Conservation (phyloP, 345 rosid species). For the Salix dunnii region DNA sequence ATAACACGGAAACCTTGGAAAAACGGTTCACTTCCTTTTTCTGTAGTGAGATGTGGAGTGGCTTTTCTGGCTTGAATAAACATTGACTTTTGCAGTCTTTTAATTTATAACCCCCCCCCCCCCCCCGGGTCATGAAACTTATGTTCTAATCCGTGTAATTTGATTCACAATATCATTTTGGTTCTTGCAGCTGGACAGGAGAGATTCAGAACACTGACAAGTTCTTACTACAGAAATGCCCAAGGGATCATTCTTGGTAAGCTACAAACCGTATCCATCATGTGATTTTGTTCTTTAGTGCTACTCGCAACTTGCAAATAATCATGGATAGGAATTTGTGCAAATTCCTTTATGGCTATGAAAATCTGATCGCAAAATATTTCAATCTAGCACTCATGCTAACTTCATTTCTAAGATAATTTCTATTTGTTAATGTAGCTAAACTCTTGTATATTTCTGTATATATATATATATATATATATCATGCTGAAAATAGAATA, state of each 20-base stretch:
- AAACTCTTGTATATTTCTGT: background rate
- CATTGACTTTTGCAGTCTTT: background rate
- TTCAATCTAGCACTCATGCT: background rate
- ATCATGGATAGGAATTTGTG: background rate
- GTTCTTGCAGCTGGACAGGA: constrained; percentile 92
- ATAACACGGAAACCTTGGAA: background rate
- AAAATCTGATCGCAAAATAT: background rate
- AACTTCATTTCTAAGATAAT: background rate
- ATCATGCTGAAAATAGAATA: background rate
- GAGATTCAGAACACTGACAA: constrained; percentile 84
- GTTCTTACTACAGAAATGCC: constrained; percentile 90
- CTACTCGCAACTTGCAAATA: background rate
- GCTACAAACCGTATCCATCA: constrained; percentile 9
- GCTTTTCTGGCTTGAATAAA: background rate
- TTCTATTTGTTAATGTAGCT: background rate
- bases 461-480: background rate
- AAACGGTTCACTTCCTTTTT: background rate
- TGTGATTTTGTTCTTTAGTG: constrained; percentile 12
- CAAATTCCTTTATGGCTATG: background rate
- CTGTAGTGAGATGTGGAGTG: background rate
- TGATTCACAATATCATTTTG: background rate
- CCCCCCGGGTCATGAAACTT: background rate
- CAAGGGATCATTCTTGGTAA: constrained; percentile 93
- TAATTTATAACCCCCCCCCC: background rate
- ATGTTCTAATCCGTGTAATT: background rate